Conservation (phyloP, 768 basidiomycete genomes). For the Dacryopinax spathularia region DNA sequence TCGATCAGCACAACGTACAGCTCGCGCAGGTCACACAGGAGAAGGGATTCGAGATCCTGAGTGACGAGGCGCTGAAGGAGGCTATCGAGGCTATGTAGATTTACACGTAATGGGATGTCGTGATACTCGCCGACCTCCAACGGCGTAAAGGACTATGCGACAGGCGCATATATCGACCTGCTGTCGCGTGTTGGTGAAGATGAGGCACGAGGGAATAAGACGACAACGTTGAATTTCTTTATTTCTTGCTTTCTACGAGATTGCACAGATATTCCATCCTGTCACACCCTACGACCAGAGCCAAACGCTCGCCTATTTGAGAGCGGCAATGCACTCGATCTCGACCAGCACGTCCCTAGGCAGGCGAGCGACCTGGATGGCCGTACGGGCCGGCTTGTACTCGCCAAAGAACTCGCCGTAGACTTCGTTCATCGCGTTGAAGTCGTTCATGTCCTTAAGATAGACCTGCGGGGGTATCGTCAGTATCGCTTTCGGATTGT, state of each 20-base stretch:
- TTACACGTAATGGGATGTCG: too few relatives aligned
- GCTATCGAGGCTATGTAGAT: conserved; percentile 55
- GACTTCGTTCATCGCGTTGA: conserved; percentile 62
- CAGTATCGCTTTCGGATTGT: too few relatives aligned
- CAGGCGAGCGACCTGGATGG: conserved; percentile 76
- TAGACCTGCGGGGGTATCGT: conserved; percentile 53
- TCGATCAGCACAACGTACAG: conserved; percentile 97
- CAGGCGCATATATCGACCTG: too few relatives aligned
- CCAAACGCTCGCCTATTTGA: conserved; percentile 2
- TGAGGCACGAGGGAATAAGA: too few relatives aligned
- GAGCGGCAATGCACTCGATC: conserved; percentile 70
- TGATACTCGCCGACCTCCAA: too few relatives aligned
- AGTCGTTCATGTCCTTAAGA: conserved; percentile 85
- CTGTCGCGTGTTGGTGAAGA: too few relatives aligned
- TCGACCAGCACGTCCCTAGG: conserved; percentile 88
- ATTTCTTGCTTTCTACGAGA: too few relatives aligned
- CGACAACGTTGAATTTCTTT: not conserved
- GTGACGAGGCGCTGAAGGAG: conserved; percentile 64
- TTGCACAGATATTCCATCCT: too few relatives aligned
- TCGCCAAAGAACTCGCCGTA: conserved; percentile 76
- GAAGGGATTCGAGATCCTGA: conserved; percentile 80
- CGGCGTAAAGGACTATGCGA: too few relatives aligned
- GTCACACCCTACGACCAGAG: too few relatives aligned
- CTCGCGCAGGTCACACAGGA: conserved; percentile 80
- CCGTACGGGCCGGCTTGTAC: conserved; percentile 85